Percentiles rank a stretch among this genome's conserved stretches.
phyloP scores from a whole-genome alignment of 2,329 filamentous ascomycete species.

The Cordyceps pruinosa region DNA sequence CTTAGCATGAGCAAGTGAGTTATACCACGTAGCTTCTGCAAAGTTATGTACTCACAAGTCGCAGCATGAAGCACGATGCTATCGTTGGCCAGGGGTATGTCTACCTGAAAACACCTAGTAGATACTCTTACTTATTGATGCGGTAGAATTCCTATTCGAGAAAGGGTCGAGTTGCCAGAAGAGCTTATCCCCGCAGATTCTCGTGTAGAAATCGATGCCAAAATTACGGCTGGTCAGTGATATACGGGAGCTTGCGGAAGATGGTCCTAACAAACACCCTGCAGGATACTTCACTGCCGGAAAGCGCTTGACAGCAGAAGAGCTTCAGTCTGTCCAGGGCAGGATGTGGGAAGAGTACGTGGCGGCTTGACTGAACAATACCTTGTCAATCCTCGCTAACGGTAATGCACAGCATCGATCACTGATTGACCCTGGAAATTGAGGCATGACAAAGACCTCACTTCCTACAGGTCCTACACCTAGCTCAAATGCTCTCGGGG shows the following conservation, averaged over 20 bases:
- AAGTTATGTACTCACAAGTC: constrained; percentile 8
- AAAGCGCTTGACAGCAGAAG: constrained; percentile 80
- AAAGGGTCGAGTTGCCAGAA: constrained; percentile 86
- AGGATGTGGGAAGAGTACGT: constrained; percentile 79
- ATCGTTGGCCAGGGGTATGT: constrained; percentile 72
- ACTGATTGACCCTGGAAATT: constrained; percentile 13
- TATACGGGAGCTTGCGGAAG: not conserved
- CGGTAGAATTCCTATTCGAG: constrained; percentile 72
- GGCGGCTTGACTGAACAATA: constrained; percentile 4
- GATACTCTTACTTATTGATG: constrained; percentile 18
- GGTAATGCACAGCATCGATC: constrained; percentile 32
- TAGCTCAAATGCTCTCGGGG: no score
- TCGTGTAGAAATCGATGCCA: constrained; percentile 96
- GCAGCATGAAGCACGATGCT: constrained; percentile 82
- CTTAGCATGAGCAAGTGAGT: constrained; percentile 92
- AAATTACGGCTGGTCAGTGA: constrained; percentile 81
- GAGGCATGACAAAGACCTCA: not conserved
- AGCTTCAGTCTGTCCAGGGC: constrained; percentile 78
- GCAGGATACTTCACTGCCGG: constrained; percentile 75
- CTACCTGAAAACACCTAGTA: constrained; percentile 8
- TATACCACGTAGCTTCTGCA: not conserved
- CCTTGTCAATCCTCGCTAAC: not conserved
- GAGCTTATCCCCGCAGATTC: constrained; percentile 92
- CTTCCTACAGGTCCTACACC: no score
- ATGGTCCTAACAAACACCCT: not conserved